These are phyloP conservation scores for Nakazawaea laoshanensis DNA, from an alignment of 805 yeast species.

Conservation along the genomic window DNA sequence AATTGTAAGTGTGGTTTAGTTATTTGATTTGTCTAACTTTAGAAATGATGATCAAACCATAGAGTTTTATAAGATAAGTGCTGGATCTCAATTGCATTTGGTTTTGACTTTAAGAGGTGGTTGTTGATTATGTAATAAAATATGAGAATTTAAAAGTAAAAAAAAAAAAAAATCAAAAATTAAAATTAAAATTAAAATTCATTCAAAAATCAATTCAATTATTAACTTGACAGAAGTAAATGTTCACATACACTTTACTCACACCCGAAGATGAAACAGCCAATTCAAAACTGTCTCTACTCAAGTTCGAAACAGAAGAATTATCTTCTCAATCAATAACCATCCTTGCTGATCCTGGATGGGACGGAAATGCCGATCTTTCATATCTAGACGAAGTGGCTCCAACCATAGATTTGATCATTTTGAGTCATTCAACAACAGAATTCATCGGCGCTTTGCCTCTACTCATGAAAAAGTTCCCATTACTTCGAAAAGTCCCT, in stretches of 20 bases:
- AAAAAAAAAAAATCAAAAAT: neutral
- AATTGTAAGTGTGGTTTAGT: conserved; percentile 45
- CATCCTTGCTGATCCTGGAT: conserved; percentile 65
- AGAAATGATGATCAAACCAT: conserved; percentile 73
- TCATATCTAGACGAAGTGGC: conserved; percentile 33
- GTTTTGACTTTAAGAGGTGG: conserved; percentile 95
- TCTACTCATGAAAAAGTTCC: conserved; percentile 49
- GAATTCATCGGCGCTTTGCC: conserved; percentile 77
- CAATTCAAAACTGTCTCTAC: conserved; percentile 32
- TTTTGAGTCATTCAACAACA: conserved; percentile 82
- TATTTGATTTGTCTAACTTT: neutral
- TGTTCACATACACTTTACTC: conserved; percentile 11
- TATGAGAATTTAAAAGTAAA: neutral
- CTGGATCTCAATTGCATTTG: conserved; percentile 84
- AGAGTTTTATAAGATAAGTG: conserved; percentile 61
- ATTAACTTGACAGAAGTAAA: neutral
- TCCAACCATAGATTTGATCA: conserved; percentile 51
- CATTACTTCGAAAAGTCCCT: conserved; percentile 56
- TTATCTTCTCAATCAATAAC: conserved; percentile 36
- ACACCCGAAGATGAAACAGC: conserved; percentile 9
- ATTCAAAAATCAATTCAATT: neutral
- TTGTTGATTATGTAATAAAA: neutral
- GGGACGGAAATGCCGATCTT: conserved; percentile 48
- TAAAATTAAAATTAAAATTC: neutral
- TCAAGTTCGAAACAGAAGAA: conserved; percentile 31